Evolutionary conservation across 345 rosid genomes (phyloP).

Genomic region (Mercurialis annua): DNA sequence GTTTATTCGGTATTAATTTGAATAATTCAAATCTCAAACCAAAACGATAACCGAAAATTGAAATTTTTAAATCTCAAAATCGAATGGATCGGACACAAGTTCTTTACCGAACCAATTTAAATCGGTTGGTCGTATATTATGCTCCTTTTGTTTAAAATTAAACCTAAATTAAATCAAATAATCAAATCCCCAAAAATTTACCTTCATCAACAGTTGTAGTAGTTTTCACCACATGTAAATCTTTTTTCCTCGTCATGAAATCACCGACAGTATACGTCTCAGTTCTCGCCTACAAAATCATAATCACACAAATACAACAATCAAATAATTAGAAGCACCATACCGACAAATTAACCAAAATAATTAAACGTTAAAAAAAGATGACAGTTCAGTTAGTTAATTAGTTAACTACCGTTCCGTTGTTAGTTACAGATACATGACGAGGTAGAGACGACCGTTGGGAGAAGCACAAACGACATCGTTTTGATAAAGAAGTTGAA

Average conservation of each 20-base stretch:
- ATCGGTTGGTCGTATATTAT: no score
- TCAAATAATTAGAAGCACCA: no score
- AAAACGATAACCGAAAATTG: background rate
- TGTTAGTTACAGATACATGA: background rate
- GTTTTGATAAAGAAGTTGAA: background rate
- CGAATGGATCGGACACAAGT: no score
- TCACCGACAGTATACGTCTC: constrained; percentile 75
- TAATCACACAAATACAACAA: background rate
- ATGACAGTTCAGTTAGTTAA: background rate
- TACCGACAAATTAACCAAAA: no score
- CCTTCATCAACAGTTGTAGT: constrained; percentile 83
- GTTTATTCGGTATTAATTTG: no score
- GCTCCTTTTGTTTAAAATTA: no score
- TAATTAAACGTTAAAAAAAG: background rate
- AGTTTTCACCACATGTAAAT: constrained; percentile 69
- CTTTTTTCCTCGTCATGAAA: constrained; percentile 78
- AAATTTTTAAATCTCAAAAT: background rate
- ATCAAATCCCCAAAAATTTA: constrained; percentile 23
- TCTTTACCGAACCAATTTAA: no score
- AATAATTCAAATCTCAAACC: background rate
- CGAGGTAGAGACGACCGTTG: background rate
- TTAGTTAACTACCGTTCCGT: background rate
- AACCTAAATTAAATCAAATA: no score
- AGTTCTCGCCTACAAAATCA: constrained; percentile 39
- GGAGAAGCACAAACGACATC: background rate